Evolutionary conservation across 2,329 filamentous ascomycete genomes (phyloP), one percentile per base, ranked within the genome.

Genomic region (Pleurostoma richardsiae): DNA sequence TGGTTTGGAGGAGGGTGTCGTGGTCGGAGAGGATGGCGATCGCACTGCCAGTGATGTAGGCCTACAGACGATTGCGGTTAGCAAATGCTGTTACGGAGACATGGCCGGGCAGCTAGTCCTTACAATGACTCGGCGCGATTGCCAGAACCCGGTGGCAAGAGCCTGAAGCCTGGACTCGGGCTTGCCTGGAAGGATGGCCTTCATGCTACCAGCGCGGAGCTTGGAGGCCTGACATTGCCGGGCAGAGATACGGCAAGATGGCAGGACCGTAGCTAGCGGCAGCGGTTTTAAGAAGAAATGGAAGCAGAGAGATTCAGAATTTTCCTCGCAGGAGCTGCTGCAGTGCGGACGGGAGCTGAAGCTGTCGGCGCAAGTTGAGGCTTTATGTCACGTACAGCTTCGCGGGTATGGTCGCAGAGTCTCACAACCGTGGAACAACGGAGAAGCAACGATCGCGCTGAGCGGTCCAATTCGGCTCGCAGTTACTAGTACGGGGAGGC

Each of bases 11-110:
- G 52, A 96, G 80, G 46, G 80, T 80, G 51, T 85, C 76, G 44
- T 88, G 80, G 43, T 83, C 86, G 60, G 82, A 79, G 56, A 97
- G 82, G 58, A 99, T 85, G 45, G 94, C 82, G 54, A 97, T 81
- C 51, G 89, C 89, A 67, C 86, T 88, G 59, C 92, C 92, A 50
- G 88, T 94, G 54, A 96, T 86, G 69, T 97, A 99, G 44, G 83
- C 82, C 89, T 95, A 59, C n/a, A 30, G 31, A 19, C 11, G 40
- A 41, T 40, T 10, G 29, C 10, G 27, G 39, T 45, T 31, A 47
- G 42, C 30, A 33, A 29, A 11, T n/a, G 4, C 2, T 10, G 11
- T 11, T 6, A 44, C 38, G 11, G 10, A 6, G 10, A 11, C 4
- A 29, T 39, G 19, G 19, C 4, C 27, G 29, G 41, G 29, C 38